A percentile compares a stretch with the other conserved stretches of the same genome.
phyloP scores from a whole-genome alignment of 1,139 yeast species.

The Debaryomyces singareniensis region DNA sequence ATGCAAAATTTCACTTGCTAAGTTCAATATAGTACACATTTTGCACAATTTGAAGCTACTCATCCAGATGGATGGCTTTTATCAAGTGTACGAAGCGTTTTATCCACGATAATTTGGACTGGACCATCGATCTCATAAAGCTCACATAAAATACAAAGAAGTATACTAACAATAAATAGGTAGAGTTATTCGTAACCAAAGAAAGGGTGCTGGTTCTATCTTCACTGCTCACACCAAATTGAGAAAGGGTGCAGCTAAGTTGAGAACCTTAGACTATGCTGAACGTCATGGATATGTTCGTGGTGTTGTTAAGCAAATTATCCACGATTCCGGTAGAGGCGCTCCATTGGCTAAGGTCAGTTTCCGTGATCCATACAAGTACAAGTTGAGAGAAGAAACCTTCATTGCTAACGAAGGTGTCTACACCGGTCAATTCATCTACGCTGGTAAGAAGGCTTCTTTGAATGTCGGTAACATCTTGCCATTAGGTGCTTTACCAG shows the following conservation, averaged over 20 bases:
- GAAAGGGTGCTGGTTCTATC: slow-evolving; percentile 99
- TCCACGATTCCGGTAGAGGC: slow-evolving; percentile 99
- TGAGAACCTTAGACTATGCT: slow-evolving; percentile 98
- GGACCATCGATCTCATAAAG: too few relatives aligned
- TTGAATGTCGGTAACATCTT: slow-evolving; percentile 95
- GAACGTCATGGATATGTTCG: slow-evolving; percentile 99
- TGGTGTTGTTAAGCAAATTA: slow-evolving; percentile 97
- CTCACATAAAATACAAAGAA: neutral
- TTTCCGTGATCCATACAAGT: slow-evolving; percentile 99
- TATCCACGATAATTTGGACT: too few relatives aligned
- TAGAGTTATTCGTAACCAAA: slow-evolving; percentile 99
- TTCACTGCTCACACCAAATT: slow-evolving; percentile 99
- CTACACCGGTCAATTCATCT: slow-evolving; percentile 98
- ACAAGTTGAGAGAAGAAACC: slow-evolving; percentile 96
- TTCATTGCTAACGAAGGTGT: slow-evolving; percentile 99
- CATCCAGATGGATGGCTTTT: too few relatives aligned
- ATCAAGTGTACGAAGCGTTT: too few relatives aligned
- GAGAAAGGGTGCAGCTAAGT: slow-evolving; percentile 99
- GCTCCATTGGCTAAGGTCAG: slow-evolving; percentile 99
- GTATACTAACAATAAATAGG: slow-evolving; percentile 42
- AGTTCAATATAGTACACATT: too few relatives aligned
- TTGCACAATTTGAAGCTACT: too few relatives aligned
- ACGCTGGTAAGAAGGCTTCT: slow-evolving; percentile 98
- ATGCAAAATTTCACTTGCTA: too few relatives aligned
- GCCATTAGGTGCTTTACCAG: slow-evolving; percentile 97